phyloP scores from a whole-genome alignment of 306 rosid species.

The Bauhinia variegata region DNA sequence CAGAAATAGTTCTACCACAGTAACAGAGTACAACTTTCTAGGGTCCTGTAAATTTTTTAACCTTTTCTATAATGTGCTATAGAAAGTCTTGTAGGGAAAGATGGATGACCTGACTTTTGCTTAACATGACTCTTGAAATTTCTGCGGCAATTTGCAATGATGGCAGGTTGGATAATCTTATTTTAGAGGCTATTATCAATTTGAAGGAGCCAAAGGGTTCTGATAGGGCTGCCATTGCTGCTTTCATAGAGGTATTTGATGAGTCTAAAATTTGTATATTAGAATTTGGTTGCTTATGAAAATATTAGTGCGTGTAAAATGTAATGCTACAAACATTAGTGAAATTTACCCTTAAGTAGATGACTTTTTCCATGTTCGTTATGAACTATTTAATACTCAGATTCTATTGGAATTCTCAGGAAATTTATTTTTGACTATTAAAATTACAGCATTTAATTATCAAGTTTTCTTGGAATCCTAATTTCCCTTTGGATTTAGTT shows the following conservation, averaged over 20 bases:
- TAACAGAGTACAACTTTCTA: not conserved
- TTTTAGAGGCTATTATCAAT: slow-evolving; percentile 69
- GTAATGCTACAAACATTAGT: slow-evolving; percentile 8
- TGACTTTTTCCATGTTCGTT: slow-evolving; percentile 16
- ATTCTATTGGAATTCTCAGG: too few relatives aligned
- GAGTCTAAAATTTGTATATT: slow-evolving; percentile 13
- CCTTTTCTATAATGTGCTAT: not conserved
- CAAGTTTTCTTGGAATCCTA: too few relatives aligned
- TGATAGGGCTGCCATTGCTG: slow-evolving; percentile 78
- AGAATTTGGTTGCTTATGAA: slow-evolving; percentile 28
- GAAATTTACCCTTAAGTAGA: slow-evolving; percentile 23
- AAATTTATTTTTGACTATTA: too few relatives aligned
- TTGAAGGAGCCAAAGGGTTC: slow-evolving; percentile 90
- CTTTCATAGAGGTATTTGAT: slow-evolving; percentile 76
- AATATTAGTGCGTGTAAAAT: slow-evolving; percentile 22
- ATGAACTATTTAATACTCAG: not conserved
- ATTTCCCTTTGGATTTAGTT: too few relatives aligned
- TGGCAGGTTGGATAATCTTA: slow-evolving; percentile 86
- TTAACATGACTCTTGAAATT: slow-evolving; percentile 18
- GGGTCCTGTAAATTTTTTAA: not conserved
- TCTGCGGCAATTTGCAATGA: slow-evolving; percentile 32
- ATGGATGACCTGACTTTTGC: slow-evolving; percentile 2
- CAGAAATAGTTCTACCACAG: not conserved
- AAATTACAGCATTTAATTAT: too few relatives aligned
- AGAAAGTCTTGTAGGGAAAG: not conserved